Evolutionary conservation across 2,329 filamentous ascomycete species (phyloP).

Genomic region (Aureobasidium sp.): DNA sequence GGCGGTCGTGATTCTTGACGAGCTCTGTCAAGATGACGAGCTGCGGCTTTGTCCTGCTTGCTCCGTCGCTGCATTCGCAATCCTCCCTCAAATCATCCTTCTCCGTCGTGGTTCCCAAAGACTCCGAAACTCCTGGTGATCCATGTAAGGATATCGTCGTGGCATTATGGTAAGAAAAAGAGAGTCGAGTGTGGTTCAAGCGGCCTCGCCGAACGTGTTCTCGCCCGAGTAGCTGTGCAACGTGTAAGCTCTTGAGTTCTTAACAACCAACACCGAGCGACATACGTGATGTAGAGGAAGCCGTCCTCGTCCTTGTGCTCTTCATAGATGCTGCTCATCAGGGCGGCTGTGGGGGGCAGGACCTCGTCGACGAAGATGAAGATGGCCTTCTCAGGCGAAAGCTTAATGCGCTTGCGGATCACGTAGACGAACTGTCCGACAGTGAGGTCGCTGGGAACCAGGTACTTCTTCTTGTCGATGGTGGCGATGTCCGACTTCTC

Average conservation of each 20-base stretch:
- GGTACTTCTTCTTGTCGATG: conserved; percentile 99
- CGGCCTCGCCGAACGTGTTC: conserved; percentile 78
- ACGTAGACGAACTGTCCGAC: conserved; percentile 99
- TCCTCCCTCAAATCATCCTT: conserved; percentile 6
- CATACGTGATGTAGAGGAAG: conserved; percentile 95
- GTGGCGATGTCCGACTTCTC: conserved; percentile 99
- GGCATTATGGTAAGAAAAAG: neutral
- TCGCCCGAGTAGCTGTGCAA: conserved; percentile 75
- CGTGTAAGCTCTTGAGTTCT: conserved; percentile 17
- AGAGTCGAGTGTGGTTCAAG: conserved; percentile 17
- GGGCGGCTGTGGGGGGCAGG: conserved; percentile 85
- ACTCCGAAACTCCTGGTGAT: conserved; percentile 10
- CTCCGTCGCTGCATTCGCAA: neutral
- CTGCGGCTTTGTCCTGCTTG: neutral
- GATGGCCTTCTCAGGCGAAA: conserved; percentile 98
- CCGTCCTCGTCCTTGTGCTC: conserved; percentile 87
- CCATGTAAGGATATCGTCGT: neutral
- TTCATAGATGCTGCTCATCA: conserved; percentile 99
- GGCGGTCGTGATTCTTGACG: neutral
- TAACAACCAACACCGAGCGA: neutral
- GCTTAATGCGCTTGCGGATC: conserved; percentile 98
- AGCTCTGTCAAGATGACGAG: neutral
- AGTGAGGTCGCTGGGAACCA: conserved; percentile 93
- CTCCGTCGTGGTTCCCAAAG: conserved; percentile 1
- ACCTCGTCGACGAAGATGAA: conserved; percentile 99